Percentiles rank a stretch among this genome's conserved stretches.
phyloP scores from a whole-genome alignment of 2,329 filamentous ascomycete genomes.

The Colletotrichum cordylinicola region DNA sequence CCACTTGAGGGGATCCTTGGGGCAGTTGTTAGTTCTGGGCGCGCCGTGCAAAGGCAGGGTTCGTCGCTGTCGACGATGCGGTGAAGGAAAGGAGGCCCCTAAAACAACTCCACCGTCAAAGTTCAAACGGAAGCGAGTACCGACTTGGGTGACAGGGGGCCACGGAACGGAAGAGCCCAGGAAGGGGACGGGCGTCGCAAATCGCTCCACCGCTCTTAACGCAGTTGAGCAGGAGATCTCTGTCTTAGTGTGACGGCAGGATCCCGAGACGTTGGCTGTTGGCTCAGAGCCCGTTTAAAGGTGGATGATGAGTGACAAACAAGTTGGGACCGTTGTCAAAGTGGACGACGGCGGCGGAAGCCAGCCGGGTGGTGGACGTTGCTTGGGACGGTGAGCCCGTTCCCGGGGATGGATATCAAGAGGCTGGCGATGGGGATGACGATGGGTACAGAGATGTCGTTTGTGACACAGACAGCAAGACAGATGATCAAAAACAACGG shows the following conservation, averaged over 20 bases:
- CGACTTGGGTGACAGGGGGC: conserved; percentile 15
- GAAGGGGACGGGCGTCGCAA: conserved; percentile 4
- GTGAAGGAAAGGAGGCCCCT: conserved; percentile 19
- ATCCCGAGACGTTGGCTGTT: not conserved
- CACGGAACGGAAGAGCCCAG: not conserved
- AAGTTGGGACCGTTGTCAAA: not conserved
- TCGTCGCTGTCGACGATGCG: conserved; percentile 15
- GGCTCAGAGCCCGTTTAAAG: not conserved
- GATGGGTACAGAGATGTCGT: not conserved
- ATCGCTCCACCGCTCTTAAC: not conserved
- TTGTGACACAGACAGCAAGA: not conserved
- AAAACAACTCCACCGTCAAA: conserved; percentile 12
- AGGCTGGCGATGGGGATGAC: not conserved
- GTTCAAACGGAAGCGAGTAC: conserved; percentile 14
- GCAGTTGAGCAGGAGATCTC: not conserved
- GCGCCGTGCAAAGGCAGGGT: not conserved
- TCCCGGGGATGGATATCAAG: not conserved
- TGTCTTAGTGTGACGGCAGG: not conserved
- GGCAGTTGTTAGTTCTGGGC: conserved; percentile 1
- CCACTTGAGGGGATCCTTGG: not conserved
- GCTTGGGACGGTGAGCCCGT: not conserved
- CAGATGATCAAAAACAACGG: not conserved
- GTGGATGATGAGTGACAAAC: not conserved
- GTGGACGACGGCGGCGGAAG: conserved; percentile 8
- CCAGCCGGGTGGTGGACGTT: not conserved